phyloP scores from a whole-genome alignment of 1,284 basidiomycete species.

The Microbotryum violaceum region DNA sequence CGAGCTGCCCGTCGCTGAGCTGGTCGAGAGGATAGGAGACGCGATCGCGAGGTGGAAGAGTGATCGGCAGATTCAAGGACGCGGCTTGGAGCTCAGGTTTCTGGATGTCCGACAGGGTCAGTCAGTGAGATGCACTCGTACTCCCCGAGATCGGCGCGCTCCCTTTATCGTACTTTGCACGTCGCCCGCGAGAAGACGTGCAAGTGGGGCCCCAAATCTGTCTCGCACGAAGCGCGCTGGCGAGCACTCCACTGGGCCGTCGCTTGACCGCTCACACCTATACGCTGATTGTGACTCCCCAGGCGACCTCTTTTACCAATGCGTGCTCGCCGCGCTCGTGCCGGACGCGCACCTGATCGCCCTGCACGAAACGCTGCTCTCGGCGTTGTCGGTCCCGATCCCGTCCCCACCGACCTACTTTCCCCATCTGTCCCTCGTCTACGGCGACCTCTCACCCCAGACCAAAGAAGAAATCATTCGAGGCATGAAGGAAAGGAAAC shows the following conservation, averaged over 20 bases:
- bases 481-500: slow-evolving; percentile 5
- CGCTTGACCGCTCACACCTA: neutral
- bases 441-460: slow-evolving; percentile 17
- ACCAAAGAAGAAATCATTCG: slow-evolving; percentile 16
- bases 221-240: neutral
- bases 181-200: neutral
- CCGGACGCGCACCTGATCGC: slow-evolving; percentile 15
- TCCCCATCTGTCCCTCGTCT: slow-evolving; percentile 30
- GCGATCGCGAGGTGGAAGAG: slow-evolving; percentile 2
- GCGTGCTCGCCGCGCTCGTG: slow-evolving; percentile 22
- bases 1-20: neutral
- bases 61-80: neutral
- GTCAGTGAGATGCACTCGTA: neutral
- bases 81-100: slow-evolving; percentile 5
- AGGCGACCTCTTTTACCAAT: slow-evolving; percentile 28
- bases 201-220: neutral
- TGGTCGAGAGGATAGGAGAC: neutral
- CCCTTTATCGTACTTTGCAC: too few species aligned
- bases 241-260: neutral
- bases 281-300: neutral
- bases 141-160: too few species aligned
- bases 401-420: slow-evolving; percentile 19
- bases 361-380: slow-evolving; percentile 17
- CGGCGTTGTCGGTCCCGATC: slow-evolving; percentile 17
- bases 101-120: slow-evolving; percentile 15